Evolutionary conservation across 202 grass and related monocot genomes (phyloP).

Genomic region (Dendrocalamus latiflorus): DNA sequence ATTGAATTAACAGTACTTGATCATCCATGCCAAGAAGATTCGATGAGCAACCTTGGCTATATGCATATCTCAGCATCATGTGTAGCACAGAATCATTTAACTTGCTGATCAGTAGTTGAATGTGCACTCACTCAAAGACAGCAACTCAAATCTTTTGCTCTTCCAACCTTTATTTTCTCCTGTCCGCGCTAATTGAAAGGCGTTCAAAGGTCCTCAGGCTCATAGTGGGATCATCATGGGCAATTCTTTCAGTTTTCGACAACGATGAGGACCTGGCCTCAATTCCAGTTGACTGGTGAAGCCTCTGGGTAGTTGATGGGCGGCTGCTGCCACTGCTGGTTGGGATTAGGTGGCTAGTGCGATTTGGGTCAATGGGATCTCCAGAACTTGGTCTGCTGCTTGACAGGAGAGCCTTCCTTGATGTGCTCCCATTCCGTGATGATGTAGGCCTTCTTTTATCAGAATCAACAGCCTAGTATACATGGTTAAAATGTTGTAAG

Average conservation of each 20-base stretch:
- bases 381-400: slow-evolving; percentile 61
- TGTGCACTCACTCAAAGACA: background rate
- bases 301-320: slow-evolving; percentile 60
- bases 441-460: slow-evolving; percentile 51
- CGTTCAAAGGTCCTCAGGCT: slow-evolving; percentile 55
- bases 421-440: slow-evolving; percentile 65
- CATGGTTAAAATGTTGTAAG: slow-evolving; percentile 14
- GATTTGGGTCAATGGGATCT: slow-evolving; percentile 55
- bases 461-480: slow-evolving; percentile 40
- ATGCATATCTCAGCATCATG: slow-evolving; percentile 19
- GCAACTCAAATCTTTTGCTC: slow-evolving; percentile 17
- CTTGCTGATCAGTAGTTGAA: slow-evolving; percentile 27
- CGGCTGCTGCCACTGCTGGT: slow-evolving; percentile 57
- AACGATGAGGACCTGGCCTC: slow-evolving; percentile 60
- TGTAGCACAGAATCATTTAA: slow-evolving; percentile 33
- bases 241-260: slow-evolving; percentile 37
- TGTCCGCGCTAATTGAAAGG: slow-evolving; percentile 76
- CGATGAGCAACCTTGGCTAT: background rate
- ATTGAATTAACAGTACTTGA: slow-evolving; percentile 14
- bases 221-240: slow-evolving; percentile 52
- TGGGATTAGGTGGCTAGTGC: slow-evolving; percentile 59
- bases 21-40: slow-evolving; percentile 35
- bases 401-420: slow-evolving; percentile 74
- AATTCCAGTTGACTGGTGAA: slow-evolving; percentile 65
- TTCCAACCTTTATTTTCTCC: slow-evolving; percentile 47